These are phyloP conservation scores for Alternaria sp. DNA, from an alignment of 2,329 filamentous ascomycete genomes.

Conservation along the genomic window DNA sequence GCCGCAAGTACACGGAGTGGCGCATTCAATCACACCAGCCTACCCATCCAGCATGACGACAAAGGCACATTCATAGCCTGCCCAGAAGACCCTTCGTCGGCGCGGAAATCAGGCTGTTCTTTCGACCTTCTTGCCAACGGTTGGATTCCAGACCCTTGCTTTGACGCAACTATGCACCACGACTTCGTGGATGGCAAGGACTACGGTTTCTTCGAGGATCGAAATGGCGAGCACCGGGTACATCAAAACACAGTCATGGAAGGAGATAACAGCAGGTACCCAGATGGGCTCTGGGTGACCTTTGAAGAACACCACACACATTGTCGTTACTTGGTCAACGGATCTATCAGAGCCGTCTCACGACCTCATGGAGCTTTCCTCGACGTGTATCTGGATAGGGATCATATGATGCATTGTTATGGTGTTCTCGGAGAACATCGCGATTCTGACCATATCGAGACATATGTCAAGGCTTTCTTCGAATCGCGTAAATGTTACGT, in stretches of 20 bases:
- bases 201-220: background rate
- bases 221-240: background rate
- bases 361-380: background rate
- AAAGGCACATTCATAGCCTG: background rate
- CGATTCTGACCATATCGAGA: background rate
- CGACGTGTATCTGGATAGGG: background rate
- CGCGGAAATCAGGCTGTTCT: background rate
- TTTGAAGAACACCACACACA: conserved; percentile 1
- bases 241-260: background rate
- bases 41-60: background rate
- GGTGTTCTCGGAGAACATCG: background rate
- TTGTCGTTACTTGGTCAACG: background rate
- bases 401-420: background rate
- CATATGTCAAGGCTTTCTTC: background rate
- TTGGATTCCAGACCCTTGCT: background rate
- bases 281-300: conserved; percentile 1
- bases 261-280: background rate
- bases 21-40: background rate
- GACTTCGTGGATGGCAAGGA: background rate
- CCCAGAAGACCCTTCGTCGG: background rate
- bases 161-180: background rate
- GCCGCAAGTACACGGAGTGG: background rate
- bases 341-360: background rate
- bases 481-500: background rate
- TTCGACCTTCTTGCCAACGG: background rate